phyloP scores from a whole-genome alignment of 345 rosid genomes.

The Passiflora organensis region DNA sequence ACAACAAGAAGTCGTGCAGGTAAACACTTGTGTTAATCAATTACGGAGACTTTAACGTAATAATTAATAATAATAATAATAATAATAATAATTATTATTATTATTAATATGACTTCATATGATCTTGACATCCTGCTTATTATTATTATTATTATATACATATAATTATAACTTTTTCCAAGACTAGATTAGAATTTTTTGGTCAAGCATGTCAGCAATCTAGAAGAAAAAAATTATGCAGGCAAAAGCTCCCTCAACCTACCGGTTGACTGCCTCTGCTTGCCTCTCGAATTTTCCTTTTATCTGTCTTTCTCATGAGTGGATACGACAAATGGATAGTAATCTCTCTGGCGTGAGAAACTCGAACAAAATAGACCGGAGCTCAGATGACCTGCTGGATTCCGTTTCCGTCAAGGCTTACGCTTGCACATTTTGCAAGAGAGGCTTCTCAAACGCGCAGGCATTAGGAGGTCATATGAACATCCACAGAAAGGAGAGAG shows the following conservation, averaged over 20 bases:
- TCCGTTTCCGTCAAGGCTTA: slow-evolving; percentile 24
- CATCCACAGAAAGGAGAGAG: slow-evolving; percentile 30
- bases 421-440: slow-evolving; percentile 25
- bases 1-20: too few relatives aligned
- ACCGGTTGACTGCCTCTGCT: slow-evolving; percentile 24
- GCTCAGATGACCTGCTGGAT: slow-evolving; percentile 11
- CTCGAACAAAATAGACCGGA: slow-evolving; percentile 16
- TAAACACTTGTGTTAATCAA: too few relatives aligned
- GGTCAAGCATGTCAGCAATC: background rate
- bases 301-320: background rate
- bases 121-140: background rate
- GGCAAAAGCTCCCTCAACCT: slow-evolving; percentile 11
- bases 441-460: slow-evolving; percentile 27
- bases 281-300: background rate
- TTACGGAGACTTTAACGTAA: too few relatives aligned
- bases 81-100: too few relatives aligned
- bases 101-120: too few relatives aligned
- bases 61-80: too few relatives aligned
- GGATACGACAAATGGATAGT: slow-evolving; percentile 14
- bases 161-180: background rate
- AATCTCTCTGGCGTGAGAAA: slow-evolving; percentile 14
- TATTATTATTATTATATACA: too few relatives aligned
- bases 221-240: background rate
- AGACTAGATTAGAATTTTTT: background rate
- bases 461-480: slow-evolving; percentile 34